Conservation (phyloP, 768 basidiomycete species). For the Serendipita sp. region DNA sequence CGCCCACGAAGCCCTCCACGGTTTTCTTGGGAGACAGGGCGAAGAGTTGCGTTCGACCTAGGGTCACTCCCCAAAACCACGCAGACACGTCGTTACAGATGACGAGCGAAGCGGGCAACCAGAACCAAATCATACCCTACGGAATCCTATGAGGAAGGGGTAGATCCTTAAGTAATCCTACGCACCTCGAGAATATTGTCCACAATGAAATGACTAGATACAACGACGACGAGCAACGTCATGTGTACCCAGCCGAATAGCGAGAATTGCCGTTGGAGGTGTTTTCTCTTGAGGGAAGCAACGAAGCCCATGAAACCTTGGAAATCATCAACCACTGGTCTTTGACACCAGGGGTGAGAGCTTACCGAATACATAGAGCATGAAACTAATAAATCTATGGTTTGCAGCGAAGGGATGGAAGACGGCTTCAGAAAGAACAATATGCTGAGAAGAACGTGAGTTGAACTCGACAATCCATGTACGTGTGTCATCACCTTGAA, state of each 20-base stretch:
- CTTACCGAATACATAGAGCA: conserved; percentile 74
- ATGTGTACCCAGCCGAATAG: conserved; percentile 99
- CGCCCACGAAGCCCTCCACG: conserved; percentile 95
- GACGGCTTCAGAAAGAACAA: conserved; percentile 89
- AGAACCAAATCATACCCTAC: conserved; percentile 92
- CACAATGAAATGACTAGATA: conserved; percentile 96
- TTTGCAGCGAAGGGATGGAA: conserved; percentile 90
- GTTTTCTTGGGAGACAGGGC: conserved; percentile 97
- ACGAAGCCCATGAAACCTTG: conserved; percentile 93
- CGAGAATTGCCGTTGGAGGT: conserved; percentile 91
- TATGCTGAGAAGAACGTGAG: conserved; percentile 54
- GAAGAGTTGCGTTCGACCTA: conserved; percentile 91
- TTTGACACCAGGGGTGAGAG: neutral
- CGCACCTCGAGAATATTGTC: conserved; percentile 81
- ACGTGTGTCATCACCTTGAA: conserved; percentile 54
- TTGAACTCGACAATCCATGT: neutral
- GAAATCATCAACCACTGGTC: neutral
- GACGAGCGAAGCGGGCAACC: conserved; percentile 90
- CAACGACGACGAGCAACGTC: conserved; percentile 84
- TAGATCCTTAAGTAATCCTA: conserved; percentile 9
- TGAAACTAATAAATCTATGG: conserved; percentile 95
- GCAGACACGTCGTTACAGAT: conserved; percentile 98
- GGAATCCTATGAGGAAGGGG: neutral
- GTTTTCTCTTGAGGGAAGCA: conserved; percentile 85
- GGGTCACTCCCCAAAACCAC: conserved; percentile 87